Percentiles rank a stretch among this genome's conserved stretches.
phyloP scores from a whole-genome alignment of 2,329 filamentous ascomycete genomes.

The Rutstroemia sp. region DNA sequence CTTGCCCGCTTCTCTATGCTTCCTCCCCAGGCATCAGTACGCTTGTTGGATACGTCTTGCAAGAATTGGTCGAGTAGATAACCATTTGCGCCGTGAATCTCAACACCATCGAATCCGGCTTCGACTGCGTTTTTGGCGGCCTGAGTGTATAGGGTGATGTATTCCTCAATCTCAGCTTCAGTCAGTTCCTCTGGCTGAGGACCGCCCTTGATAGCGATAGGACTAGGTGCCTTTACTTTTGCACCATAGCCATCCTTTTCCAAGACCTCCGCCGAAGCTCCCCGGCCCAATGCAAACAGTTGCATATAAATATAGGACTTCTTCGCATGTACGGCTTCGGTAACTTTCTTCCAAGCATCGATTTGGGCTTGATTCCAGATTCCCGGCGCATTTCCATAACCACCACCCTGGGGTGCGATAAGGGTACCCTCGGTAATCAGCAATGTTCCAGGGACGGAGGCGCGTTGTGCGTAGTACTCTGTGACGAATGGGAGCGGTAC shows the following conservation, averaged over 20 bases:
- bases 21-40: constrained; percentile 47
- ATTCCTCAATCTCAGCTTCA: constrained; percentile 30
- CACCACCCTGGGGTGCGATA: constrained; percentile 38
- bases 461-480: constrained; percentile 49
- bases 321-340: constrained; percentile 51
- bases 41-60: constrained; percentile 40
- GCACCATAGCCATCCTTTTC: constrained; percentile 19
- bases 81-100: constrained; percentile 30
- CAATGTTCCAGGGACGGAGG: constrained; percentile 42
- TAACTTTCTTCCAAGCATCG: constrained; percentile 49
- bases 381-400: constrained; percentile 45
- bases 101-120: constrained; percentile 48
- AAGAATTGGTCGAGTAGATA: constrained; percentile 30
- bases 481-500: constrained; percentile 37
- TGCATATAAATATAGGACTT: constrained; percentile 51
- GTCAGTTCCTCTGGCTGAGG: constrained; percentile 30
- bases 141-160: constrained; percentile 31
- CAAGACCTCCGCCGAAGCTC: constrained; percentile 15
- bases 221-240: constrained; percentile 18
- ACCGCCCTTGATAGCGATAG: constrained; percentile 18
- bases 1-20: constrained; percentile 42
- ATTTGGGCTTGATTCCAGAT: constrained; percentile 47
- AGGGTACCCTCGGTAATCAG: constrained; percentile 49
- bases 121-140: constrained; percentile 40
- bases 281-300: constrained; percentile 52